Conservation (phyloP, 352 stramenopile species). For the Globisporangium emineosum region DNA sequence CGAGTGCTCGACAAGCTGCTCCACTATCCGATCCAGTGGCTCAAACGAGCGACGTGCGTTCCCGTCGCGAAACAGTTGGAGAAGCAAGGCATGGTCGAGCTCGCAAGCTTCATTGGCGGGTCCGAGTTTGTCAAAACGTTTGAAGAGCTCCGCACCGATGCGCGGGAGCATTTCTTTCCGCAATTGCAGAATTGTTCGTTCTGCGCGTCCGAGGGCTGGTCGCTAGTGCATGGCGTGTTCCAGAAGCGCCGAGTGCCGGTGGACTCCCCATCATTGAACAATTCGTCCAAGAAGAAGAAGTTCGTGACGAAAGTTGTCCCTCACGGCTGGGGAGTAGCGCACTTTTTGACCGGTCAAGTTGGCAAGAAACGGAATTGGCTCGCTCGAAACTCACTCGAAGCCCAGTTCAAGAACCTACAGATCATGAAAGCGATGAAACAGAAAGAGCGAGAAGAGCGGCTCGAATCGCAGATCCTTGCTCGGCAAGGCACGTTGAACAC, state of each 20-base stretch:
- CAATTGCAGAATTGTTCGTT: conserved; percentile 55
- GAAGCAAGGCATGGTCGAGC: conserved; percentile 40
- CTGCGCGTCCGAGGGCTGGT: conserved; percentile 67
- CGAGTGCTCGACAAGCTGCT: conserved; percentile 61
- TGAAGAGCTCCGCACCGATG: conserved; percentile 57
- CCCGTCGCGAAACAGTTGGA: conserved; percentile 47
- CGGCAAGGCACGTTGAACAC: conserved; percentile 64
- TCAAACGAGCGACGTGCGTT: conserved; percentile 50
- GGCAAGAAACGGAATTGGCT: conserved; percentile 57
- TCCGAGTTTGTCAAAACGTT: conserved; percentile 70
- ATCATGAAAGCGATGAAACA: conserved; percentile 68
- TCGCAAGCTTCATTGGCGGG: conserved; percentile 59
- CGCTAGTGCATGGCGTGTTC: conserved; percentile 78
- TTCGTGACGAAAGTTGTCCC: conserved; percentile 34
- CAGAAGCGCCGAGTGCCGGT: conserved; percentile 36
- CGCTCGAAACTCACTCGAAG: conserved; percentile 60
- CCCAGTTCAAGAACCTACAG: conserved; percentile 70
- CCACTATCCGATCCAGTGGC: conserved; percentile 55
- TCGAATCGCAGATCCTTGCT: conserved; percentile 60
- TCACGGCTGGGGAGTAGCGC: conserved; percentile 75
- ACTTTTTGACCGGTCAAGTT: conserved; percentile 54
- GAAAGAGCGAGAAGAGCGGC: conserved; percentile 57
- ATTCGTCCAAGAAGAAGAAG: conserved; percentile 20
- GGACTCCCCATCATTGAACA: conserved; percentile 16
- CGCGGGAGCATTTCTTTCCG: conserved; percentile 45